phyloP scores from a whole-genome alignment of 2,329 filamentous ascomycete species.

The Elsinoe fawcettii region DNA sequence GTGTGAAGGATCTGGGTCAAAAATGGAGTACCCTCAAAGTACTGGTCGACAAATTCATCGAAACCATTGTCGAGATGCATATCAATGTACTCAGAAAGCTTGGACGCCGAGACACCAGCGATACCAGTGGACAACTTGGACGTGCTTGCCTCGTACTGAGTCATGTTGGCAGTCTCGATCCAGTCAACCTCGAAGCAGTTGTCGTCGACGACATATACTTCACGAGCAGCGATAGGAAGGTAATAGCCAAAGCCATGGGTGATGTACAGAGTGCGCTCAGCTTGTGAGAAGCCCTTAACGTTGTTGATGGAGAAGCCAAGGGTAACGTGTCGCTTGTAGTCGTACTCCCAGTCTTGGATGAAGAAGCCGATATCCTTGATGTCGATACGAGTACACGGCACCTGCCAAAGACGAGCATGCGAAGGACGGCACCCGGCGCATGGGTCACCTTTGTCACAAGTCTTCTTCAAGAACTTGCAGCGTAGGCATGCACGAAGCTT shows the following conservation, averaged over 20 bases:
- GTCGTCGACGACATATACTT: constrained; percentile 86
- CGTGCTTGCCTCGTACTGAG: constrained; percentile 77
- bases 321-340: constrained; percentile 82
- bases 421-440: constrained; percentile 93
- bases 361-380: constrained; percentile 98
- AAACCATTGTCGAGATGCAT: constrained; percentile 89
- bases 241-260: constrained; percentile 94
- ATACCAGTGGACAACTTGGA: constrained; percentile 82
- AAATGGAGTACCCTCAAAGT: constrained; percentile 92
- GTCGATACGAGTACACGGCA: constrained; percentile 93
- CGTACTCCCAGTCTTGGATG: constrained; percentile 98
- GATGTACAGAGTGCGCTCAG: constrained; percentile 70
- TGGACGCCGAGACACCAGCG: constrained; percentile 72
- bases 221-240: constrained; percentile 84
- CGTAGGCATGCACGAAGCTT: constrained; percentile 88
- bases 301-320: constrained; percentile 87
- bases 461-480: constrained; percentile 99
- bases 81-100: constrained; percentile 86
- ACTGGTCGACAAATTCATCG: constrained; percentile 88
- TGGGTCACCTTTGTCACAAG: constrained; percentile 93
- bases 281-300: constrained; percentile 71
- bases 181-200: constrained; percentile 91
- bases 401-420: constrained; percentile 92
- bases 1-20: constrained; percentile 95
- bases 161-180: constrained; percentile 76